phyloP scores from a whole-genome alignment of 768 basidiomycete species.

The Termitomyces sp. region DNA sequence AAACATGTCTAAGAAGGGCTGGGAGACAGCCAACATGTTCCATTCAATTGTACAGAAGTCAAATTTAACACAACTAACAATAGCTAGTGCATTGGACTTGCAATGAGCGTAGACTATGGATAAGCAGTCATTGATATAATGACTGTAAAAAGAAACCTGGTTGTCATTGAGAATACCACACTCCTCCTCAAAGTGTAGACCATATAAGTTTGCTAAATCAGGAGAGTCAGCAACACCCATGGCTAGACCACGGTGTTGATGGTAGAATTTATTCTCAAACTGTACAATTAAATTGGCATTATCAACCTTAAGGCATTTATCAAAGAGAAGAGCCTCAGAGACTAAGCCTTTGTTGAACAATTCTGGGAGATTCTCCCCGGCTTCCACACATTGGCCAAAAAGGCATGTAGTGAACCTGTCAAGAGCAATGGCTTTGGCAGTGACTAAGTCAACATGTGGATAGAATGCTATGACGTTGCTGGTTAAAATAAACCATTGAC shows the following conservation, averaged over 20 bases:
- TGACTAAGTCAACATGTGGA: background rate
- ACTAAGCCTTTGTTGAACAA: background rate
- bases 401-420: background rate
- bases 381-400: background rate
- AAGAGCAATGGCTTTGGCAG: background rate
- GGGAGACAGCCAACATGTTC: background rate
- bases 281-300: background rate
- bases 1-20: background rate
- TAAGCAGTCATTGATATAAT: background rate
- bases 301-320: background rate
- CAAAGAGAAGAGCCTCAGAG: background rate
- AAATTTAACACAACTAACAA: background rate
- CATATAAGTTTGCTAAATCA: background rate
- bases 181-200: background rate
- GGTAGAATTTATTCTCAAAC: background rate
- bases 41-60: background rate
- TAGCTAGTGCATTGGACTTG: background rate
- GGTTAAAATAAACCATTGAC: background rate
- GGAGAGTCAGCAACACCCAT: background rate
- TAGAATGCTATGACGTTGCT: background rate
- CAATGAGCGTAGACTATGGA: background rate
- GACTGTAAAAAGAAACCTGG: background rate
- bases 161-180: background rate
- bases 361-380: background rate
- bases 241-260: background rate